Evolutionary conservation across 352 stramenopile genomes (phyloP), one percentile per base, ranked within the genome.

Genomic region (Phytopythium vexans): DNA sequence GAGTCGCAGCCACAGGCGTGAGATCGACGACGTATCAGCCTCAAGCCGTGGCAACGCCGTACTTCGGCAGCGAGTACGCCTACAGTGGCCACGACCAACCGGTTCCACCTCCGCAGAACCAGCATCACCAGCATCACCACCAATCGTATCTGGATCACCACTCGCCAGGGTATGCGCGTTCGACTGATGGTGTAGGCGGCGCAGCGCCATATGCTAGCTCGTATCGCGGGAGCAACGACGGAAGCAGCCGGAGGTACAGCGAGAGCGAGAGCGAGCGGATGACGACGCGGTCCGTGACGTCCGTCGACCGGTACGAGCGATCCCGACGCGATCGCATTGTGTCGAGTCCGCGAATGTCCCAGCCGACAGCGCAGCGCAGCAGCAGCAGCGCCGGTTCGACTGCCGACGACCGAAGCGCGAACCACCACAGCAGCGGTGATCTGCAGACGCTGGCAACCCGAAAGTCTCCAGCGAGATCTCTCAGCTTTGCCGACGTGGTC

Each of bases 401-500:
- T 41, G 7, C 16, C 6, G 46, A 52, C n/a, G 46, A 42, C 4
- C 46, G 33, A 8, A 32, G 12, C 21, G 46, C 27, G 16, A 35
- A 35, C 6, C 46, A 42, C 6, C 46, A 52, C 34, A 41, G 31
- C 8, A 34, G 14, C 16, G 46, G 46, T 48, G 62, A 66, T 21
- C 68, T 46, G 36, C 58, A 48, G 47, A 70, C 40, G 34, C 47
- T 51, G 42, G 54, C 71, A 46, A 72, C 56, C 15, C 72, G 82
- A 21, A 93, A 93, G 60, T 72, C 66, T 14, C 80, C 78, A 10
- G 76, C 82, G 21, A 78, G 85, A 12, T 94, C 83, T 3, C 73
- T 94, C 56, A 94, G 84, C 63, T 94, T 94, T 69, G 85, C 85
- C 0, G 85, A 94, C 45, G 85, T 94, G 10, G 85, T 94, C 0